Base-by-base conservation (phyloP, 139 green algal genomes). In the Parachlorella kessleri region DNA sequence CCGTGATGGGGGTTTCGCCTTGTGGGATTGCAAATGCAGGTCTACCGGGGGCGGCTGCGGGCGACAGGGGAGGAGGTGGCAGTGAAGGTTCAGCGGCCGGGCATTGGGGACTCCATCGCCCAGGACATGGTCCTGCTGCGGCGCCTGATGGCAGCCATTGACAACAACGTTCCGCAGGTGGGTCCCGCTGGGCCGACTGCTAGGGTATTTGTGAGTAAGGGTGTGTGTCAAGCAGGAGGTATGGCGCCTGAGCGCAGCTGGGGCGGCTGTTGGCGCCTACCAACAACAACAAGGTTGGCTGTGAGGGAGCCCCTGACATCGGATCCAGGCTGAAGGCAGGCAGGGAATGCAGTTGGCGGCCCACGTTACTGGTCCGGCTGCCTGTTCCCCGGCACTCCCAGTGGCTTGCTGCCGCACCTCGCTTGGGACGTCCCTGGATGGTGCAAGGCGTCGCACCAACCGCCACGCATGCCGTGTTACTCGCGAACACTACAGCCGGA, bases 81-180 rank as follows among this genome's bases (percentile, higher is more conserved):
- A 0, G 90, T 99, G 36, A 99, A 99, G 90, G 96, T 99, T 59
- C 96, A 99, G 92, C 88, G 96, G 42, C 96, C 96, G 4, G 89
- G 90, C 63, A 98, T 99, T 55, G 89, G 88, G 9, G 96, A 97
- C 74, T 86, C 75, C 85, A 98, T 99, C 54, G 94, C 94, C 2
- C 77, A 97, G 18, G 95, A 98, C 89, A 89, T 89, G 84, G 86
- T 98, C 71, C 89, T 99, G 86, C 90, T 98, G 77, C 82, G 95
- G 6, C 72, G 91, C 30, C 83, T 97, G 6, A 92, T 95, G 85
- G 72, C 39, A 28, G 81, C 89, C 0, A 79, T 97, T 37, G 95
- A 99, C 82, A 37, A 64, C 30, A 88, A 91, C 63, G 65, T 94
- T 23, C 76, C 84, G 14, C 55, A 79, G 76, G 71, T 82, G 65